Conservation (phyloP, 1,139 yeast genomes). For the Geotrichum candidum region DNA sequence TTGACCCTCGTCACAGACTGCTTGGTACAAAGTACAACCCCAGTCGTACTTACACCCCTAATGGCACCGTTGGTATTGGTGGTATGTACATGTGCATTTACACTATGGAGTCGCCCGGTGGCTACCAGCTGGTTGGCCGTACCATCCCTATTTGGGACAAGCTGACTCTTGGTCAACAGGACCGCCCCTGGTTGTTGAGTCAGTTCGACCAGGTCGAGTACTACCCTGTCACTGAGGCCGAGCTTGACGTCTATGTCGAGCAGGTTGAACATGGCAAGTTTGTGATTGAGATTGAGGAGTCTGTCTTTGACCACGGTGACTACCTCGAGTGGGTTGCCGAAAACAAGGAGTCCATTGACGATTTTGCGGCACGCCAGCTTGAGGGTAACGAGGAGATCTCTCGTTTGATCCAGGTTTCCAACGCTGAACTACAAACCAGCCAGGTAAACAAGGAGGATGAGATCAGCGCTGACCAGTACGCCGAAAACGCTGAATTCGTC, state of each 20-base stretch:
- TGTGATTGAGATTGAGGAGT: slow-evolving; percentile 64
- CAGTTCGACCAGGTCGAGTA: slow-evolving; percentile 94
- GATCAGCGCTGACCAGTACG: slow-evolving; percentile 37
- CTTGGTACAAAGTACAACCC: slow-evolving; percentile 94
- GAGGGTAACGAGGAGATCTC: slow-evolving; percentile 82
- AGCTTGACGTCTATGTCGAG: slow-evolving; percentile 63
- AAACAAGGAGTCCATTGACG: slow-evolving; percentile 64
- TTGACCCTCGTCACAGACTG: slow-evolving; percentile 91
- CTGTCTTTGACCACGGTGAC: slow-evolving; percentile 74
- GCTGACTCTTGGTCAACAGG: slow-evolving; percentile 66
- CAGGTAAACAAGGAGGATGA: slow-evolving; percentile 38
- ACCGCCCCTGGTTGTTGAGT: slow-evolving; percentile 80
- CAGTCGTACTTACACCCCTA: slow-evolving; percentile 90
- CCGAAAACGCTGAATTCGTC: slow-evolving; percentile 73
- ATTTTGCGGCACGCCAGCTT: slow-evolving; percentile 64
- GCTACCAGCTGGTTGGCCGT: slow-evolving; percentile 92
- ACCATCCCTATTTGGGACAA: slow-evolving; percentile 98
- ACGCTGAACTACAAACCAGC: slow-evolving; percentile 60
- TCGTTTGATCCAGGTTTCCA: slow-evolving; percentile 72
- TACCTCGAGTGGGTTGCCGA: slow-evolving; percentile 74
- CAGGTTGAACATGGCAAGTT: slow-evolving; percentile 78
- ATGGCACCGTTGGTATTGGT: slow-evolving; percentile 96
- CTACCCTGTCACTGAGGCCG: slow-evolving; percentile 83
- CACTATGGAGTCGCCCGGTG: slow-evolving; percentile 98
- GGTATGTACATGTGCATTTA: slow-evolving; percentile 98